Evolutionary conservation across 1,139 yeast species (phyloP), one percentile per base, ranked within the genome.

Genomic region (Magnusiomyces magnusii): DNA sequence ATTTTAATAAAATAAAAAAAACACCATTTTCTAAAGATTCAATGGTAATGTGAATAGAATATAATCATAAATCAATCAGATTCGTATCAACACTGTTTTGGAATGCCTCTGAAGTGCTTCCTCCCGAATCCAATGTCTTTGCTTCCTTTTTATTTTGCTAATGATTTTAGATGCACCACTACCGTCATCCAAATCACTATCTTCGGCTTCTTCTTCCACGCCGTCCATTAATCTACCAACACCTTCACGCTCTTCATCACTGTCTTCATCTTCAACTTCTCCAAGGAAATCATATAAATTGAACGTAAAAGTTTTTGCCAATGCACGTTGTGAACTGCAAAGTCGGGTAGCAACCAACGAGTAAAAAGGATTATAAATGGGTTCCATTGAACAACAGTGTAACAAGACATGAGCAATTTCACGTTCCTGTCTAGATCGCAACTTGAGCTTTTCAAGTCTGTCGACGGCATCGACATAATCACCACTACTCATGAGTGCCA

Each of bases 401-500:
- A 90, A 73, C 51, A 93, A 71, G 5, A 95, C 92, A 58, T 84
- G 80, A 1, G 98, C 95, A 41, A 93, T 87, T 67, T 95, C 99
- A 56, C 90, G 76, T 66, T 87, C 87, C 69, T 95, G 98, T n/a
- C 86, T 78, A 65, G 83, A 84, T 67, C 87, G 91, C 64, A 95
- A 77, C 36, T 85, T 81, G 58, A 95, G 73, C 67, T 91, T 91
- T 67, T 90, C 95, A 53, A 95, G 70, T 63, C 90, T 86, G 21
- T 88, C 83, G 63, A 84, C 83, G 0, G 97, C 95, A 72, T 95
- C 98, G 66, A 89, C 78, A 66, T 83, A 95, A 72, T 95, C 99
- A 65, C 86, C 87, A 1, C 97, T 95, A 9, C 97, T 90, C 97
- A 93, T 91, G 17, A 95, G 84, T 34, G 97, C 89, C 41, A 95